These are phyloP conservation scores for Beauveria scarabaeidicola DNA, from an alignment of 2,329 filamentous ascomycete species.

Conservation along the genomic window DNA sequence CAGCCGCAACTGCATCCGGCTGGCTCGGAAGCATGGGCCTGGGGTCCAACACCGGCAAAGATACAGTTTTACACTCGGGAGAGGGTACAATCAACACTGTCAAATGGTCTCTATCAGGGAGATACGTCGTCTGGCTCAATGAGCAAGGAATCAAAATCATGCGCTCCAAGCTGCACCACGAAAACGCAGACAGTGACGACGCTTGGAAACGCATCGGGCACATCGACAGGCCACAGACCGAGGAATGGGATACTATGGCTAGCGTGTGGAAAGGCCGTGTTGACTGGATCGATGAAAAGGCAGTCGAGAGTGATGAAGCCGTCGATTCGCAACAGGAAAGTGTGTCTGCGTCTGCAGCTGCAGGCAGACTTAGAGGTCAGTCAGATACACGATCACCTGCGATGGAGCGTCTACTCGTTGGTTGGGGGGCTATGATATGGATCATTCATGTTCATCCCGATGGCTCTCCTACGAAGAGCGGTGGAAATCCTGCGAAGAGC, in stretches of 20 bases:
- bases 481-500: slow-evolving; percentile 26
- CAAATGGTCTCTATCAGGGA: slow-evolving; percentile 89
- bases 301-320: slow-evolving; percentile 65
- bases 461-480: slow-evolving; percentile 33
- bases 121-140: slow-evolving; percentile 91
- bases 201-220: slow-evolving; percentile 95
- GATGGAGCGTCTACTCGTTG: slow-evolving; percentile 77
- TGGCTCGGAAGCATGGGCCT: slow-evolving; percentile 89
- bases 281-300: slow-evolving; percentile 86
- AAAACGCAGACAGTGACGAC: slow-evolving; percentile 65
- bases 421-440: slow-evolving; percentile 96
- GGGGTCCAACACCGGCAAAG: slow-evolving; percentile 68
- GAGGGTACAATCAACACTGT: slow-evolving; percentile 88
- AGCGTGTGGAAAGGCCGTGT: slow-evolving; percentile 86
- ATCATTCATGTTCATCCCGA: slow-evolving; percentile 83
- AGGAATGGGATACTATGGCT: slow-evolving; percentile 93
- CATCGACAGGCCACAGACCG: slow-evolving; percentile 76
- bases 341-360: slow-evolving; percentile 32
- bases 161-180: slow-evolving; percentile 77
- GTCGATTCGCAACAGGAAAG: slow-evolving; percentile 24
- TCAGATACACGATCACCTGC: slow-evolving; percentile 36
- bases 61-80: slow-evolving; percentile 80
- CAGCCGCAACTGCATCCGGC: slow-evolving; percentile 73
- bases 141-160: slow-evolving; percentile 98
- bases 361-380: slow-evolving; percentile 41